phyloP scores from a whole-genome alignment of 1,284 basidiomycete genomes.

The Melampsora larici-populina region DNA sequence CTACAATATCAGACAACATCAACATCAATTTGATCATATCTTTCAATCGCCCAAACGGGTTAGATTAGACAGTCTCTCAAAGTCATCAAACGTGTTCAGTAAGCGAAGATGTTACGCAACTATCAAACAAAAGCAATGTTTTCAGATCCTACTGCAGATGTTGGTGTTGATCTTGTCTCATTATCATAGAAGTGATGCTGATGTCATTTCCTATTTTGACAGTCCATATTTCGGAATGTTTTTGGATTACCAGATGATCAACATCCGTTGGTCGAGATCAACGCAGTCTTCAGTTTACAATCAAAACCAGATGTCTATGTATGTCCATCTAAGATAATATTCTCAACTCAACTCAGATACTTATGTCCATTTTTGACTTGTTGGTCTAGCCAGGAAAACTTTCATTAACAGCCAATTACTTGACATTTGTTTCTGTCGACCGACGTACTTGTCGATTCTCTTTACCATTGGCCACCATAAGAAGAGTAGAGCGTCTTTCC shows the following conservation, averaged over 20 bases:
- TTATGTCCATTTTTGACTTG: background rate
- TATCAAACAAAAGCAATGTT: constrained; percentile 44
- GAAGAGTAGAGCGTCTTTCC: constrained; percentile 76
- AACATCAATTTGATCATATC: too few species aligned
- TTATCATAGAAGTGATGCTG: background rate
- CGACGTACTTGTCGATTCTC: constrained; percentile 87
- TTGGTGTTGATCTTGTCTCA: background rate
- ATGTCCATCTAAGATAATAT: constrained; percentile 55
- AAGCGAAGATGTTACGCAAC: constrained; percentile 26
- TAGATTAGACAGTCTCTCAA: background rate
- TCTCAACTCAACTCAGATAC: background rate
- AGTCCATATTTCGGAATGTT: constrained; percentile 42
- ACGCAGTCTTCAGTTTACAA: constrained; percentile 77
- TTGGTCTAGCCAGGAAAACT: constrained; percentile 75
- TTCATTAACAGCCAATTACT: constrained; percentile 80
- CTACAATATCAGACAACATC: too few species aligned
- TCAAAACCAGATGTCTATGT: constrained; percentile 89
- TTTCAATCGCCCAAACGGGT: too few species aligned
- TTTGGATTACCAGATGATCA: constrained; percentile 43
- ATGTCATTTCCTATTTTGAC: background rate
- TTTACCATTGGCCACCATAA: constrained; percentile 84
- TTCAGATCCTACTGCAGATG: constrained; percentile 41
- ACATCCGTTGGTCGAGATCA: constrained; percentile 64
- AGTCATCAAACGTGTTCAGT: background rate
- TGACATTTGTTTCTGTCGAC: constrained; percentile 87